These are phyloP conservation scores for Dendrobium officinale DNA, from an alignment of 106 monocot genomes.

Conservation along the genomic window DNA sequence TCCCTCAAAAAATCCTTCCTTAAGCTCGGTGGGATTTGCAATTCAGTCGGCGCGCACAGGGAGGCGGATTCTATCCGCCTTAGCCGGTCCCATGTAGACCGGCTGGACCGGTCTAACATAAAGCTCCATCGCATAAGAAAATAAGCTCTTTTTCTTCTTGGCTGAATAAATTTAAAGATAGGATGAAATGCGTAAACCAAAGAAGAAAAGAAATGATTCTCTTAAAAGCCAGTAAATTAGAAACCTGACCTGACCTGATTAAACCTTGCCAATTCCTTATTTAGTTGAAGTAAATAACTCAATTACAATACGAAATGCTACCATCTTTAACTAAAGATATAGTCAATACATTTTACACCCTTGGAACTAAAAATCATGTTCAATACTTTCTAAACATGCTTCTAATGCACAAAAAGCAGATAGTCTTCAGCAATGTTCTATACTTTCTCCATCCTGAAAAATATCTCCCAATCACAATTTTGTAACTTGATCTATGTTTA, in stretches of 20 bases:
- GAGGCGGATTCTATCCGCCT: too few relatives aligned
- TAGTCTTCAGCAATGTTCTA: conserved; percentile 52
- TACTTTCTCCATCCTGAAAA: conserved; percentile 88
- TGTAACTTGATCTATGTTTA: conserved; percentile 62
- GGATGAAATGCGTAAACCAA: not conserved
- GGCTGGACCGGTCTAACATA: too few relatives aligned
- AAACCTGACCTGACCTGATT: not conserved
- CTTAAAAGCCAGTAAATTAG: not conserved
- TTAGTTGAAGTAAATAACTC: not conserved
- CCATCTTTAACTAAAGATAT: not conserved
- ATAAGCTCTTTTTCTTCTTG: not conserved
- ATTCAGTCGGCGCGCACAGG: too few relatives aligned
- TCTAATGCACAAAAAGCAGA: conserved; percentile 65
- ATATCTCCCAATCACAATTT: conserved; percentile 66
- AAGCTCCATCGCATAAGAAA: not conserved
- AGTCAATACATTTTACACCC: not conserved
- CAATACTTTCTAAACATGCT: conserved; percentile 59
- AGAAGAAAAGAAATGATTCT: not conserved
- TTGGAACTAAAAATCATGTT: not conserved
- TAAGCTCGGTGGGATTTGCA: too few relatives aligned
- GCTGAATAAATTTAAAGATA: not conserved
- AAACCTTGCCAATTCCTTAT: not conserved
- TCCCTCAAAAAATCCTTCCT: too few relatives aligned
- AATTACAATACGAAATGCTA: not conserved
- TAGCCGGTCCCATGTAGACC: too few relatives aligned